Conservation (phyloP, 2,329 filamentous ascomycete genomes). For the Trematosphaeria pertusa region DNA sequence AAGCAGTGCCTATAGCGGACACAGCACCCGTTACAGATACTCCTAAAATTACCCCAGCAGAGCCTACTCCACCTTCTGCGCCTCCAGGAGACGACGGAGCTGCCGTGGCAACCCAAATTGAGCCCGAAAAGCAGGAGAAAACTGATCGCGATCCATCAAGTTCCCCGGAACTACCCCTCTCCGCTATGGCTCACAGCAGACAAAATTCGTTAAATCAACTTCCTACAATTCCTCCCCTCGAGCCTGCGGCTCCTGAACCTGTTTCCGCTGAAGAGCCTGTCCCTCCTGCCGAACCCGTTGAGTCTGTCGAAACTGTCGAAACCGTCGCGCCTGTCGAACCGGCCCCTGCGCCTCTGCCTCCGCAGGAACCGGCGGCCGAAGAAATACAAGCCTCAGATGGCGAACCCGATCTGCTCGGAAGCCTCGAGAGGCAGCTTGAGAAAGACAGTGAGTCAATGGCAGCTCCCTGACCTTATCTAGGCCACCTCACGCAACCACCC, state of each 20-base stretch:
- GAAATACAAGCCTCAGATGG: slow-evolving; percentile 38
- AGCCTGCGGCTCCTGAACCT: slow-evolving; percentile 8
- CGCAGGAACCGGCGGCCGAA: slow-evolving; percentile 15
- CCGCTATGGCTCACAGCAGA: slow-evolving; percentile 45
- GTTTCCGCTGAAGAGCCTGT: slow-evolving; percentile 2
- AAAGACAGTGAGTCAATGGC: slow-evolving; percentile 31
- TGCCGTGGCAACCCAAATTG: slow-evolving; percentile 6
- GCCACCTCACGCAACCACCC: no score
- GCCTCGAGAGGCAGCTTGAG: slow-evolving; percentile 55
- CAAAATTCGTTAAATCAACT: slow-evolving; percentile 43
- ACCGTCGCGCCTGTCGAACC: neutral
- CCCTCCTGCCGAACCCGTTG: neutral
- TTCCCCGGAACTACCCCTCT: slow-evolving; percentile 53
- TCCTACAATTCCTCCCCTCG: slow-evolving; percentile 23
- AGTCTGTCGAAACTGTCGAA: neutral
- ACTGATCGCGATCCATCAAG: slow-evolving; percentile 44
- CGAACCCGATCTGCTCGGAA: slow-evolving; percentile 56
- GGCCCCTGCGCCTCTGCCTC: slow-evolving; percentile 3
- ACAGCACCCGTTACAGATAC: slow-evolving; percentile 7
- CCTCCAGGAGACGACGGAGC: slow-evolving; percentile 11
- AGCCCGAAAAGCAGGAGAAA: slow-evolving; percentile 7
- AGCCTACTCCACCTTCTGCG: slow-evolving; percentile 14
- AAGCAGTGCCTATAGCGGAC: slow-evolving; percentile 7
- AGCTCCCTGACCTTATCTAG: neutral
- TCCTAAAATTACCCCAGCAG: slow-evolving; percentile 10